Base-by-base conservation (phyloP, 352 stramenopile species). In the Blastocystis sp. region DNA sequence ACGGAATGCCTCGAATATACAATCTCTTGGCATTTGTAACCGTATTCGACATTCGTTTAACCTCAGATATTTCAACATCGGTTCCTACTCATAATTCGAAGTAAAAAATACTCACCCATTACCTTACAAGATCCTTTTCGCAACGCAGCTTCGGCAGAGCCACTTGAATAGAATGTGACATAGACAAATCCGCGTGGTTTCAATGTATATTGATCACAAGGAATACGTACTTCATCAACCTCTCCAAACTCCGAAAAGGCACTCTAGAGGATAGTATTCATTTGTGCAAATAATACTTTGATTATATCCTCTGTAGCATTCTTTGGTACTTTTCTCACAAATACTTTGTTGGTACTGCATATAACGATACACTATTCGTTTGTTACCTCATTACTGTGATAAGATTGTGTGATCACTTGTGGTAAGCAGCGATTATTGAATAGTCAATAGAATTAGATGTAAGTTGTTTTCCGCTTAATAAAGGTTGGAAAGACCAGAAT, bases 301-400 rank as follows among this genome's bases (percentile, higher is more conserved):
- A 80, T 27, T 7, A 80, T 63, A 24, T 63, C 49, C 46, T 80
- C 69, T 46, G 69, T 80, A 27, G 69, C 69, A 80, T 80, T 80
- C 69, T 80, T 80, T 32, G 69, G 69, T n/a, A 80, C 69, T n/a
- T 80, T 80, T 63, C 69, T 59, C 43, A 80, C 69, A 32, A 80
- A 80, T 59, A 80, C 69, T 61, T 80, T 80, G 43, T 43, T 58
- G 39, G n/a, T 52, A 51, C 43, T 57, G 65, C 14, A 29, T 35
- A 77, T 77, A n/a, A 77, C 3, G 29, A 56, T 77, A 29, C 5
- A 21, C 12, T 58, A 32, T 24, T 32, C 37, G 24, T 46, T 77
- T 52, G 65, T 21, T 77, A 77, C 65, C 65, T 77, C 65, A 77
- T 77, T 32, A 61, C 27, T 61, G 54, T 61, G 54, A 32, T 32